Conservation (phyloP, 768 basidiomycete species). For the Fomitopsis serialis region DNA sequence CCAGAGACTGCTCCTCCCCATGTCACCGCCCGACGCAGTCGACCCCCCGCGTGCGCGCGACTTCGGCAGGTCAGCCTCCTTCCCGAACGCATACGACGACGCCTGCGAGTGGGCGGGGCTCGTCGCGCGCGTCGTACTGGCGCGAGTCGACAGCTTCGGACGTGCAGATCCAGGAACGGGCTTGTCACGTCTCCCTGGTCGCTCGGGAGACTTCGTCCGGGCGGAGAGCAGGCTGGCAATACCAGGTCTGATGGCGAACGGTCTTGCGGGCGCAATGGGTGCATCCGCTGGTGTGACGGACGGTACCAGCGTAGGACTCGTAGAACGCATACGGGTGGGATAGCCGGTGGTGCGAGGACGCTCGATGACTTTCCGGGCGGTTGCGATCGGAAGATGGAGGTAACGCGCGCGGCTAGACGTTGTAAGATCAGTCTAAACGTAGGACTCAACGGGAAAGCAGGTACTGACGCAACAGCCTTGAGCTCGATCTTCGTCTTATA, state of each 20-base stretch:
- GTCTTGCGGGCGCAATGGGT: slow-evolving; percentile 18
- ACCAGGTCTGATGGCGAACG: slow-evolving; percentile 24
- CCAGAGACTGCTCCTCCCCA: slow-evolving; percentile 46
- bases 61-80: slow-evolving; percentile 10
- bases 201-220: slow-evolving; percentile 17
- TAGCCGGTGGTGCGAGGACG: slow-evolving; percentile 23
- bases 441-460: slow-evolving; percentile 1
- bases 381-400: slow-evolving; percentile 62
- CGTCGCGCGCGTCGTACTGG: slow-evolving; percentile 25
- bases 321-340: slow-evolving; percentile 7
- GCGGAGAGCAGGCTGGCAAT: slow-evolving; percentile 35
- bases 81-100: slow-evolving; percentile 20
- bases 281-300: slow-evolving; percentile 5
- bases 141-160: slow-evolving; percentile 30
- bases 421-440: slow-evolving; percentile 12
- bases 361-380: slow-evolving; percentile 30
- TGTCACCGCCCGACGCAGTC: slow-evolving; percentile 28
- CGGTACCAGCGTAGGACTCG: slow-evolving; percentile 10
- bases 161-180: slow-evolving; percentile 19
- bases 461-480: slow-evolving; percentile 79
- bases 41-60: slow-evolving; percentile 14
- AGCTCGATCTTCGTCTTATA: slow-evolving; percentile 67
- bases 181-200: slow-evolving; percentile 13
- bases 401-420: slow-evolving; percentile 68
- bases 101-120: slow-evolving; percentile 33